phyloP scores from a whole-genome alignment of 2,329 filamentous ascomycete genomes.

The Pseudovirgaria hyperparasitica region DNA sequence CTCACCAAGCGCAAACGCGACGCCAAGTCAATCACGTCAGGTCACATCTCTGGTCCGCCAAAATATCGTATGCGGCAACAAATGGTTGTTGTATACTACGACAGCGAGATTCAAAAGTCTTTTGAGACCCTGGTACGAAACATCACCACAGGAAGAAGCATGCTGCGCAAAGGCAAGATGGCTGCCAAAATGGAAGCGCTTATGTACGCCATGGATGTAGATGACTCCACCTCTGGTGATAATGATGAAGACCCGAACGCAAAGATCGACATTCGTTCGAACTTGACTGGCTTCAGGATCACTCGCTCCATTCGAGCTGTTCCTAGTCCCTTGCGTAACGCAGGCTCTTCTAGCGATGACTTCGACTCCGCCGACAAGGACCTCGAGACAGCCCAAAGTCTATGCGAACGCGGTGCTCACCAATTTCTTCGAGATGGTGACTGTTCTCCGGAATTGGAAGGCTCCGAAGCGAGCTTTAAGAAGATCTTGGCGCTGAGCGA shows the following conservation, averaged over 20 bases:
- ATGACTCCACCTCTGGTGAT: constrained; percentile 12
- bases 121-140: constrained; percentile 76
- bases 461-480: constrained; percentile 52
- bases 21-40: constrained; percentile 28
- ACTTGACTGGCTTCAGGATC: constrained; percentile 14
- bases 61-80: constrained; percentile 57
- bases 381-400: constrained; percentile 65
- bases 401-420: constrained; percentile 79
- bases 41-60: constrained; percentile 26
- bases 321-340: constrained; percentile 4
- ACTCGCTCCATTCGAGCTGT: constrained; percentile 13
- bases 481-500: constrained; percentile 50
- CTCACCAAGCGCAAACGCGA: constrained; percentile 27
- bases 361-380: constrained; percentile 62
- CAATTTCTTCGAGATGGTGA: constrained; percentile 82
- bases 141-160: constrained; percentile 66
- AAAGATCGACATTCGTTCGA: constrained; percentile 21
- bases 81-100: constrained; percentile 88
- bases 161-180: constrained; percentile 80
- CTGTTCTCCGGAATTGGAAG: constrained; percentile 62
- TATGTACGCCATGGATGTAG: constrained; percentile 15
- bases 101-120: constrained; percentile 69
- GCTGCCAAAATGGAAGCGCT: constrained; percentile 53
- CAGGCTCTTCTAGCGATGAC: constrained; percentile 11
- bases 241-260: constrained; percentile 15